These are phyloP conservation scores for Diutina mesorugosa DNA, from an alignment of 1,139 yeast species.

Conservation along the genomic window DNA sequence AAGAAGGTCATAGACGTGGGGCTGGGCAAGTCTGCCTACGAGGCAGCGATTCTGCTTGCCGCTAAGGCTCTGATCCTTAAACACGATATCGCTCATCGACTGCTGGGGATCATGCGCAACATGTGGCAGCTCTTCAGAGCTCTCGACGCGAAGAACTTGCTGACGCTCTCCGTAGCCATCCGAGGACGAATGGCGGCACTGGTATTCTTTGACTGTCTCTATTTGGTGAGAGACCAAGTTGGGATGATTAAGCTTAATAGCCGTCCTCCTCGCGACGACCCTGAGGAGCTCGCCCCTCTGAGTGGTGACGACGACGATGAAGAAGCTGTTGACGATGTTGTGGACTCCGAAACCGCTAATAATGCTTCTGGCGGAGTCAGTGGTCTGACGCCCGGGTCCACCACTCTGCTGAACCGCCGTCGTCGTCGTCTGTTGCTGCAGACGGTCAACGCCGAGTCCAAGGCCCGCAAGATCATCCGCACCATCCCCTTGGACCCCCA, in stretches of 20 bases:
- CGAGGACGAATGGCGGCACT: constrained; percentile 84
- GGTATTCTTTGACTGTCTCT: constrained; percentile 81
- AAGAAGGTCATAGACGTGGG: constrained; percentile 53
- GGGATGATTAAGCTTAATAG: constrained; percentile 62
- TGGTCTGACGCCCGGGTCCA: constrained; percentile 26
- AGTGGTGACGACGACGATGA: constrained; percentile 15
- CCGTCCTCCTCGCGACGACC: constrained; percentile 11
- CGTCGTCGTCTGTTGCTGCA: constrained; percentile 38
- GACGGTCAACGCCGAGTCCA: constrained; percentile 49
- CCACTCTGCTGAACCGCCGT: constrained; percentile 16
- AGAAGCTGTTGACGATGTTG: constrained; percentile 8
- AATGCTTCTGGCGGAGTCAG: not conserved
- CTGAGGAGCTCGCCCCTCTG: constrained; percentile 4
- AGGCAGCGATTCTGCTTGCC: constrained; percentile 55
- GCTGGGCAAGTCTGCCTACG: constrained; percentile 62
- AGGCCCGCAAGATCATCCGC: constrained; percentile 59
- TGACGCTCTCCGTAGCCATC: constrained; percentile 38
- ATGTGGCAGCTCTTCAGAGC: constrained; percentile 80
- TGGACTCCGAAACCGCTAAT: constrained; percentile 6
- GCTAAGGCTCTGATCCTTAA: constrained; percentile 74
- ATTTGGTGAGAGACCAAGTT: constrained; percentile 72
- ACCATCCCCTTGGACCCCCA: constrained; percentile 77
- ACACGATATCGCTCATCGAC: constrained; percentile 86
- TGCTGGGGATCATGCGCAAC: constrained; percentile 87
- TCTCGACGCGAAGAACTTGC: constrained; percentile 30